A percentile compares a stretch with the other conserved stretches of the same genome.
Conservation (phyloP, 2,329 filamentous ascomycete genomes). For the Chrysoporthe austroafricana region DNA sequence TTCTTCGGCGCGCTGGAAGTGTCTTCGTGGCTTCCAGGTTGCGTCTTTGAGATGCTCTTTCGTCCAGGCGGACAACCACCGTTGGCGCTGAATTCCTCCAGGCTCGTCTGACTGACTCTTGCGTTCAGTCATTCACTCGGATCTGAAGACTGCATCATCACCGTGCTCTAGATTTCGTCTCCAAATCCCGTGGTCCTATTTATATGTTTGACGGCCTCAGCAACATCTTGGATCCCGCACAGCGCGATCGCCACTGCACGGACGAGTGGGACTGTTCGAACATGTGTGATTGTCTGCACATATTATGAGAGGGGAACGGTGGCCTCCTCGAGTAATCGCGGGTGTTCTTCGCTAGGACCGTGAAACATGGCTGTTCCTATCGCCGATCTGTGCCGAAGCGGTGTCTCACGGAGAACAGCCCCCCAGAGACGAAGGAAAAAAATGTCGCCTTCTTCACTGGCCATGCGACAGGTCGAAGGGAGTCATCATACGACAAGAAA, state of each 20-base stretch:
- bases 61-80: neutral
- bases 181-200: neutral
- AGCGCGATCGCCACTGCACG: neutral
- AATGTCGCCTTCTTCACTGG: neutral
- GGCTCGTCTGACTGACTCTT: neutral
- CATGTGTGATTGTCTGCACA: slow-evolving; percentile 1
- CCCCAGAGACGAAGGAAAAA: neutral
- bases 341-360: neutral
- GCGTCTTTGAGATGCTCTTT: neutral
- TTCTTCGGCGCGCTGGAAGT: neutral
- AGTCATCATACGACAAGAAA: slow-evolving; percentile 41
- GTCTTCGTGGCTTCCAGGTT: neutral
- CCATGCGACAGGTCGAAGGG: neutral
- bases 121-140: neutral
- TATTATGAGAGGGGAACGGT: slow-evolving; percentile 4
- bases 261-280: neutral
- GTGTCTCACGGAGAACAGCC: neutral
- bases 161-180: no score
- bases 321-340: slow-evolving; percentile 2
- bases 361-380: slow-evolving; percentile 7
- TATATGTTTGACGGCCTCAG: neutral
- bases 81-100: neutral
- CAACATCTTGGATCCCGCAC: neutral
- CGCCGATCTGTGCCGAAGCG: neutral
- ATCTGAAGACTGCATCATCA: neutral